phyloP scores from a whole-genome alignment of 2,329 filamentous ascomycete species.

The Bipolaris sorokiniana region DNA sequence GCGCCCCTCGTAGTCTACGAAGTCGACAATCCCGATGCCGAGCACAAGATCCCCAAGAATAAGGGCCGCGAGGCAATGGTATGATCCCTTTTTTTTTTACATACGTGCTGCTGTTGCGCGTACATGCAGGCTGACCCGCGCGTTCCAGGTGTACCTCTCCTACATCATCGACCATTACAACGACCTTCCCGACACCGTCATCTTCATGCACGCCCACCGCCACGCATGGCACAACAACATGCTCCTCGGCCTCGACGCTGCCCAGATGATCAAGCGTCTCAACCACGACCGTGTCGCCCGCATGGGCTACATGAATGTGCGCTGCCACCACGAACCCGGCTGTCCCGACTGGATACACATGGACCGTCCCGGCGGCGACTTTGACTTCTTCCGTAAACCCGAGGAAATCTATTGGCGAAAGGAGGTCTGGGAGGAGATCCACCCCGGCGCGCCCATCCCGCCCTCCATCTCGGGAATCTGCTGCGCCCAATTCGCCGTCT shows the following conservation, averaged over 20 bases:
- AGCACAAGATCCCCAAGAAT: slow-evolving; percentile 61
- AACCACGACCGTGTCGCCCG: slow-evolving; percentile 59
- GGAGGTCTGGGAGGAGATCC: slow-evolving; percentile 50
- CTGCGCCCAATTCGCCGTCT: slow-evolving; percentile 64
- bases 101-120: no score
- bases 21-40: slow-evolving; percentile 58
- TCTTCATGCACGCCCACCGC: slow-evolving; percentile 65
- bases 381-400: slow-evolving; percentile 49
- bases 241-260: slow-evolving; percentile 58
- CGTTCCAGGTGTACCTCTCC: slow-evolving; percentile 59
- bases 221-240: slow-evolving; percentile 67
- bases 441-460: slow-evolving; percentile 49
- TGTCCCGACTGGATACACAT: slow-evolving; percentile 65
- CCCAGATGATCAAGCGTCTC: slow-evolving; percentile 58
- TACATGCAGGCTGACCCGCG: no score
- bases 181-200: slow-evolving; percentile 62
- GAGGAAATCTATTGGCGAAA: slow-evolving; percentile 47
- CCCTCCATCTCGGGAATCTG: slow-evolving; percentile 54
- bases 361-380: slow-evolving; percentile 49
- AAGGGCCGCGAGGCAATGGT: slow-evolving; percentile 67
- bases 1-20: slow-evolving; percentile 56
- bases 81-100: slow-evolving; percentile 9
- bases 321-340: slow-evolving; percentile 64
- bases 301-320: slow-evolving; percentile 65
- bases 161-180: slow-evolving; percentile 69